Evolutionary conservation across 768 basidiomycete species (phyloP), one percentile per base, ranked within the genome.

Genomic region (Xerocomellus amylosporus): DNA sequence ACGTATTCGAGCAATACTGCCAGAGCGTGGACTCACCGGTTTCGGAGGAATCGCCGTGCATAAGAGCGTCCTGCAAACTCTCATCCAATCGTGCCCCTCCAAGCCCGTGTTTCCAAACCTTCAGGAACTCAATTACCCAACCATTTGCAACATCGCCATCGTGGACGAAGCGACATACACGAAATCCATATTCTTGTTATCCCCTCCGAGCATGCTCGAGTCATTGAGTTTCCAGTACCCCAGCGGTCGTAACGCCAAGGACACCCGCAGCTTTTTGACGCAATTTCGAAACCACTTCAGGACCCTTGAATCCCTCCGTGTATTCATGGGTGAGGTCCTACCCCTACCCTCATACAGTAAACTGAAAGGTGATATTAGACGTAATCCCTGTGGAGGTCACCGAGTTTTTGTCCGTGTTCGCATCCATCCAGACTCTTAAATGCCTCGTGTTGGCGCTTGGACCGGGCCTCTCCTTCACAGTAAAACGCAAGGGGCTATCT

Each of bases 91-190:
- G 4, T 65, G 64, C 17, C 63, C 63, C 2, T 56, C 55, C 45
- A 53, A 53, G 26, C 60, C 64, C 13, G 19, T 64, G 13, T 57
- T 65, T 22, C 61, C 58, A 17, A 66, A 63, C 39, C 61, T 66
- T 2, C 61, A 66, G 55, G 64, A 65, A 39, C 64, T 65, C 30
- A 38, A 34, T 5, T 55, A 54, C 12, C 17, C 52, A 1, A 49
- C 51, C 2, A 51, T 66, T 5, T 66, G 61, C 36, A 65, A 63
- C 53, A 59, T 65, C 15, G 30, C 50, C 33, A 49, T 63, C 49
- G 45, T 55, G 8, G 54, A 62, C 19, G 46, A 40, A 12, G 33
- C 54, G 17, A 55, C 53, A 0, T 64, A 64, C 41, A 49, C 49
- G 2, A 55, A 53, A 43, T 54, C 49, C 30, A 19, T 66, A 20